phyloP scores from a whole-genome alignment of 768 basidiomycete genomes.

The Glaciozyma antarctica region DNA sequence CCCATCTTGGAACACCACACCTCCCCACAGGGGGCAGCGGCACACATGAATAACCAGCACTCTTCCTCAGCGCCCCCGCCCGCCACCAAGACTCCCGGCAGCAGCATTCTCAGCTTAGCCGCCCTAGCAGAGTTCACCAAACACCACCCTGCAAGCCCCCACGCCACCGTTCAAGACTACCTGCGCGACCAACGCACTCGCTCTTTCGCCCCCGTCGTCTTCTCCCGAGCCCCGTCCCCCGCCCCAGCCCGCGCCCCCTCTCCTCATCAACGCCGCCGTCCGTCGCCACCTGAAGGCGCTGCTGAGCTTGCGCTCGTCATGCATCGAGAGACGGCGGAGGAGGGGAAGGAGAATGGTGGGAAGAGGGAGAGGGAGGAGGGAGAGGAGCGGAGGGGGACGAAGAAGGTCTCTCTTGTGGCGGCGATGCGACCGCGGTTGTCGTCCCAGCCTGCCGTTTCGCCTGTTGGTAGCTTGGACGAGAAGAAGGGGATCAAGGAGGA shows the following conservation, averaged over 20 bases:
- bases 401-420: conserved; percentile 12
- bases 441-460: background rate
- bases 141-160: background rate
- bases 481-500: background rate
- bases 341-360: background rate
- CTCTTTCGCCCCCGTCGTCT: background rate
- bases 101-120: background rate
- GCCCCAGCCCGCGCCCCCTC: background rate
- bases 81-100: background rate
- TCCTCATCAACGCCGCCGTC: background rate
- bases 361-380: background rate
- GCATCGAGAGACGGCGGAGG: background rate
- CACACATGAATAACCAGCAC: background rate
- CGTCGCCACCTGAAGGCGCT: background rate
- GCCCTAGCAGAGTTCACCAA: background rate
- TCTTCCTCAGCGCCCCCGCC: background rate
- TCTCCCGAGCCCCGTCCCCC: background rate
- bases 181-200: background rate
- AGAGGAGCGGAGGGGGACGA: background rate
- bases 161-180: background rate
- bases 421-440: conserved; percentile 12
- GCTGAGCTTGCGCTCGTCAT: conserved; percentile 21
- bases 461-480: background rate
- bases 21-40: background rate
- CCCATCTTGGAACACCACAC: background rate